Conservation (phyloP, 2,329 filamentous ascomycete species). For the Sporothrix mexicana region DNA sequence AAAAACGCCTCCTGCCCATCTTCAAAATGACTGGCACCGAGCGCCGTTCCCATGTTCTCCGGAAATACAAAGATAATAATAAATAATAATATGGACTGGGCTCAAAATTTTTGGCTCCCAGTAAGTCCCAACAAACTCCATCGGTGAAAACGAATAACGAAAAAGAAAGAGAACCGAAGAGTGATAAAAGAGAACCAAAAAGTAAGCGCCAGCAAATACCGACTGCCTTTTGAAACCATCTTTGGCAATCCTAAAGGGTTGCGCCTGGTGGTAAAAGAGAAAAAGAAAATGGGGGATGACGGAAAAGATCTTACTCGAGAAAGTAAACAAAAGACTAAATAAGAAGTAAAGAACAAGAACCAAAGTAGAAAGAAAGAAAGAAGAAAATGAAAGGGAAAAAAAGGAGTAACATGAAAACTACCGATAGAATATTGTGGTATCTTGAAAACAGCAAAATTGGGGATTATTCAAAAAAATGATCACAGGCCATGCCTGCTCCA, state of each 20-base stretch:
- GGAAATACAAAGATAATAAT: neutral
- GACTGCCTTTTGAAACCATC: neutral
- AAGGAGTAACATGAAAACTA: neutral
- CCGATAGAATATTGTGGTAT: conserved; percentile 22
- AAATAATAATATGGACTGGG: neutral
- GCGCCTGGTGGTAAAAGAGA: neutral
- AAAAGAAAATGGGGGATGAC: neutral
- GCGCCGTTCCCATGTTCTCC: conserved; percentile 9
- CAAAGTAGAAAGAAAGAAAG: neutral
- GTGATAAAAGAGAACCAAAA: neutral
- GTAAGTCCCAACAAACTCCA: conserved; percentile 8
- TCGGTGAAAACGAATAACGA: neutral
- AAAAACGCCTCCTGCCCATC: conserved; percentile 28
- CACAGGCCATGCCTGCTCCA: neutral
- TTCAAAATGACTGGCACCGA: conserved; percentile 26
- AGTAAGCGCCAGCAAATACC: neutral
- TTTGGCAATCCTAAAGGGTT: neutral
- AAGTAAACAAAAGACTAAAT: neutral
- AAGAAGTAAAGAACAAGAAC: neutral
- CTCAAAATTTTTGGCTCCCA: neutral
- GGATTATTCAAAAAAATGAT: neutral
- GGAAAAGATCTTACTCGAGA: neutral
- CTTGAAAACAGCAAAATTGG: conserved; percentile 21
- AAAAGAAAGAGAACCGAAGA: neutral
- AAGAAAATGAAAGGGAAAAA: neutral